phyloP scores from a whole-genome alignment of 1,284 basidiomycete genomes.

The Schizopora paradoxa region DNA sequence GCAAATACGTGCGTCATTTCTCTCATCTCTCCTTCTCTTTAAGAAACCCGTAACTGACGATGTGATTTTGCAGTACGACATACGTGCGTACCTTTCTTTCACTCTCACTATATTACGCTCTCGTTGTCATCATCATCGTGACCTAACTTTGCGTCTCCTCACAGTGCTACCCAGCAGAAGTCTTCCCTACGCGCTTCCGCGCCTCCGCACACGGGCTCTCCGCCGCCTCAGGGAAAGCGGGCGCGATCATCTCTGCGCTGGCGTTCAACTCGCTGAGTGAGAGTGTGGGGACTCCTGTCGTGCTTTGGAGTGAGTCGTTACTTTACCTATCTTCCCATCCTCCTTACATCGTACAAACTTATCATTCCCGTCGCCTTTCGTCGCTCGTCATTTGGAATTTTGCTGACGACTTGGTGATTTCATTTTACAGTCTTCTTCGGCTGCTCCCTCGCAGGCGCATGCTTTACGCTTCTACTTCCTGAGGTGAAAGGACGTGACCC shows the following conservation, averaged over 20 bases:
- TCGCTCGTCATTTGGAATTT: no score
- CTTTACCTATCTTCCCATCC: neutral
- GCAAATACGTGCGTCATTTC: no score
- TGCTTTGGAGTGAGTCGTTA: constrained; percentile 63
- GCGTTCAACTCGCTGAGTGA: constrained; percentile 69
- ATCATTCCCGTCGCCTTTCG: no score
- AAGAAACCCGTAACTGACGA: no score
- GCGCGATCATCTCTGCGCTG: constrained; percentile 79
- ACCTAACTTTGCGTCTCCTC: constrained; percentile 4
- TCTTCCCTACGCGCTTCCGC: constrained; percentile 83
- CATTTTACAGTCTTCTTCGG: constrained; percentile 47
- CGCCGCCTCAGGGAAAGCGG: constrained; percentile 73
- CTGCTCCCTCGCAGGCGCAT: constrained; percentile 54
- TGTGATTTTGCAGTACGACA: no score
- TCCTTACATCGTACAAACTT: no score
- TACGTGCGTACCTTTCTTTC: constrained; percentile 36
- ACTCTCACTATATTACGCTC: no score
- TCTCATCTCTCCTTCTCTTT: no score
- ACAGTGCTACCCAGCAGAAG: constrained; percentile 73
- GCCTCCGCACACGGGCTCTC: constrained; percentile 79
- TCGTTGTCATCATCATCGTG: constrained; percentile 4
- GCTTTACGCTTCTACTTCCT: constrained; percentile 66
- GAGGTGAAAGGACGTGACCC: constrained; percentile 75
- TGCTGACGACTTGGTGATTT: no score
- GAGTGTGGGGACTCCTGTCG: constrained; percentile 55